Conservation (phyloP, 2,329 filamentous ascomycete species). For the Colletotrichum spaethianum region DNA sequence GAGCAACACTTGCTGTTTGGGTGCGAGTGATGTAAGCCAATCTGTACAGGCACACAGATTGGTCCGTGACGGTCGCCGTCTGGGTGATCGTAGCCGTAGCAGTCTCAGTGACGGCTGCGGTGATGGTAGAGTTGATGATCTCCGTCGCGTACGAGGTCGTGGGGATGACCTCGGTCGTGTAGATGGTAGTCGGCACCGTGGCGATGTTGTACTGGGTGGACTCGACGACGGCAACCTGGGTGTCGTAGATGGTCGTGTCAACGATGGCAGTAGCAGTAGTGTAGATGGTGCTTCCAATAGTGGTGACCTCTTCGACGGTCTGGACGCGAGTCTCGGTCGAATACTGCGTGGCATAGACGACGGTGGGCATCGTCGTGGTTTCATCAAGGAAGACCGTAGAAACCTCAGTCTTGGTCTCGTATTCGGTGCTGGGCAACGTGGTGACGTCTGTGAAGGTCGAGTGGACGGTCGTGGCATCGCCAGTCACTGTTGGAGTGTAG, state of each 20-base stretch:
- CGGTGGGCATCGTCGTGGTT: slow-evolving; percentile 9
- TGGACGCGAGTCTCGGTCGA: slow-evolving; percentile 6
- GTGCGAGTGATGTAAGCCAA: slow-evolving; percentile 23
- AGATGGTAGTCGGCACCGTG: slow-evolving; percentile 18
- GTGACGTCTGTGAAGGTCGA: slow-evolving; percentile 13
- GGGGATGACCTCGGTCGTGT: slow-evolving; percentile 13
- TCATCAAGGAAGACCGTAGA: slow-evolving; percentile 15
- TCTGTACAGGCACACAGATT: slow-evolving; percentile 19
- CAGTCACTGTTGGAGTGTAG: slow-evolving; percentile 7
- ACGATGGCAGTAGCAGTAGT: slow-evolving; percentile 16
- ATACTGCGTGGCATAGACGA: slow-evolving; percentile 6
- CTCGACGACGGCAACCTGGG: slow-evolving; percentile 4
- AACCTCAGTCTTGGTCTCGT: slow-evolving; percentile 1
- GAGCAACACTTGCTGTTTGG: slow-evolving; percentile 13
- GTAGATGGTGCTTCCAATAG: slow-evolving; percentile 18
- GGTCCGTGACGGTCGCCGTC: slow-evolving; percentile 13
- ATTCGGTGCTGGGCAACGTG: slow-evolving; percentile 5
- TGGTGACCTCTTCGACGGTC: slow-evolving; percentile 8
- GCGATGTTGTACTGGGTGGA: slow-evolving; percentile 24
- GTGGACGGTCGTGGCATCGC: slow-evolving; percentile 12
- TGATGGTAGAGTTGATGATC: slow-evolving; percentile 10
- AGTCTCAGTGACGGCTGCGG: neutral
- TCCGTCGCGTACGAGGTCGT: neutral
- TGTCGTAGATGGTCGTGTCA: slow-evolving; percentile 25
- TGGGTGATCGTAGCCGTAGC: slow-evolving; percentile 6